Percentiles rank a stretch among this genome's conserved stretches.
Evolutionary conservation across 208 protist genomes (phyloP).

Genomic region (Leishmania amazonensis): DNA sequence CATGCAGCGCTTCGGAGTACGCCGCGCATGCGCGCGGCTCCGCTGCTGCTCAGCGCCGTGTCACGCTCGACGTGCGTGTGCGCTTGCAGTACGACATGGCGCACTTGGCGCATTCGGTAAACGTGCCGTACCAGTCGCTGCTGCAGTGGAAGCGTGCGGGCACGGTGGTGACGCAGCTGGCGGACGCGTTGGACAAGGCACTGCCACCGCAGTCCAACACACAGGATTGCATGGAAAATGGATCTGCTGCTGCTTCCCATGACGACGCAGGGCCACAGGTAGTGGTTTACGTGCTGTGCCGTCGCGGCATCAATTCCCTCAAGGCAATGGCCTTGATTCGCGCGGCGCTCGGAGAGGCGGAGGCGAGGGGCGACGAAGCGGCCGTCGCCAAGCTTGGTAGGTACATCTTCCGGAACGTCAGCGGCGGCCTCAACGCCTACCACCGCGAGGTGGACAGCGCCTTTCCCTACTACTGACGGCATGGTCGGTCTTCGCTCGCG

Average conservation of each 20-base stretch:
- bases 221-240: background rate
- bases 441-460: constrained; percentile 44
- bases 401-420: constrained; percentile 57
- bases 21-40: background rate
- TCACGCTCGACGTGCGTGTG: constrained; percentile 73
- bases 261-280: background rate
- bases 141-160: constrained; percentile 43
- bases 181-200: constrained; percentile 7
- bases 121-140: constrained; percentile 60
- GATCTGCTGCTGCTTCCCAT: background rate
- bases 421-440: constrained; percentile 87
- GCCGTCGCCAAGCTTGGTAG: background rate
- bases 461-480: constrained; percentile 80
- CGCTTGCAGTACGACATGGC: constrained; percentile 85
- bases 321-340: constrained; percentile 56
- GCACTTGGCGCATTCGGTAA: constrained; percentile 52
- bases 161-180: constrained; percentile 5
- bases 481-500: background rate
- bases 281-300: constrained; percentile 69
- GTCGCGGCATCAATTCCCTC: constrained; percentile 78
- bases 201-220: background rate
- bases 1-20: constrained; percentile 17
- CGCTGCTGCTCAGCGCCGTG: background rate
- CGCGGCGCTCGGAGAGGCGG: background rate
- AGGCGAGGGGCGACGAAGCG: constrained; percentile 2